Conservation (phyloP, 805 yeast genomes). For the Kodamaea leandrae region DNA sequence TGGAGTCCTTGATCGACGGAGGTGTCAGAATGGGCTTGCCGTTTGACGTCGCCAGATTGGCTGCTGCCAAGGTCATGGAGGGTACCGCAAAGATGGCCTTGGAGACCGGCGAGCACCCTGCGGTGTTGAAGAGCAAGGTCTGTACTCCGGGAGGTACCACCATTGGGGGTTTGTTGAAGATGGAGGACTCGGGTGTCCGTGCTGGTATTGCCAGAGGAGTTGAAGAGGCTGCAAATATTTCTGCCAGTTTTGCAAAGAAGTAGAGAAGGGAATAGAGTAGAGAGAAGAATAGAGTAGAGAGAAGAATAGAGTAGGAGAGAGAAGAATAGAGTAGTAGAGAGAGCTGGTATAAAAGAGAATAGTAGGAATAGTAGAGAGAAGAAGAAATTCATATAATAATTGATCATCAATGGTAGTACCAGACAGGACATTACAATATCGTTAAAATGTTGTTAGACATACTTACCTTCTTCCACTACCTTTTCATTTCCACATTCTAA, state of each 20-base stretch:
- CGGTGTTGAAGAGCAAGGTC: constrained; percentile 78
- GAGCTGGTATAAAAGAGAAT: too few relatives aligned
- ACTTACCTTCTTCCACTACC: too few relatives aligned
- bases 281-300: too few relatives aligned
- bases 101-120: constrained; percentile 82
- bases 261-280: constrained; percentile 7
- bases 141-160: constrained; percentile 99
- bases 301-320: too few relatives aligned
- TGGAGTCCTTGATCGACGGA: constrained; percentile 92
- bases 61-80: constrained; percentile 91
- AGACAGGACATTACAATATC: too few relatives aligned
- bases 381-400: too few relatives aligned
- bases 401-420: too few relatives aligned
- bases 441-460: too few relatives aligned
- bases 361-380: too few relatives aligned
- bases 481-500: too few relatives aligned
- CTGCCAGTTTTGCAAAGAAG: constrained; percentile 48
- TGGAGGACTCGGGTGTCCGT: constrained; percentile 91
- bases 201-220: constrained; percentile 85
- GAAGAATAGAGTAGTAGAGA: too few relatives aligned
- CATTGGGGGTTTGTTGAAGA: constrained; percentile 86
- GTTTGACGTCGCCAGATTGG: constrained; percentile 70
- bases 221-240: constrained; percentile 86
- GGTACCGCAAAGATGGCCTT: constrained; percentile 92
- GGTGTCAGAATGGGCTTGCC: constrained; percentile 95